Conservation (phyloP, 108 stramenopile genomes). For the Skeletonema grethae region DNA sequence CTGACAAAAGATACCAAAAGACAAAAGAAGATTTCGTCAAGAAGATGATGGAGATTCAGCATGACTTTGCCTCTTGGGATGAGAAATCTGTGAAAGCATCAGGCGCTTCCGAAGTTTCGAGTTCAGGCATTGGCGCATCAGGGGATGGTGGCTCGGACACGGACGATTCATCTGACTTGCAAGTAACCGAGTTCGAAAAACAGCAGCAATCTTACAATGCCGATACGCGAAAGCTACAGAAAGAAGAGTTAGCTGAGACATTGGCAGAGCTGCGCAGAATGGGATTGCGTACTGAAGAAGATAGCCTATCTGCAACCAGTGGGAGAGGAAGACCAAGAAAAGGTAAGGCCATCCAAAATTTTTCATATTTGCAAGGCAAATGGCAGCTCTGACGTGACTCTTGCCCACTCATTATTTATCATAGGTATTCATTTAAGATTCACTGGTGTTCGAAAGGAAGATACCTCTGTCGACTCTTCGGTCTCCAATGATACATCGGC, state of each 20-base stretch:
- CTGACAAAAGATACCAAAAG: constrained; percentile 39
- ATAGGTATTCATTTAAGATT: constrained; percentile 41
- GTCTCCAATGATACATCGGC: background rate
- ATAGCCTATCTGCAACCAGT: constrained; percentile 2
- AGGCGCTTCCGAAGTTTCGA: background rate
- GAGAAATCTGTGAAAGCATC: background rate
- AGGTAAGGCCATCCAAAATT: constrained; percentile 17
- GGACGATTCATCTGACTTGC: constrained; percentile 27
- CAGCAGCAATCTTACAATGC: constrained; percentile 22
- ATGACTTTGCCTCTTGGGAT: constrained; percentile 42
- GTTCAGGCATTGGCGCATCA: background rate
- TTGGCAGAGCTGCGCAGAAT: constrained; percentile 24
- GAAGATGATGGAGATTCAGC: constrained; percentile 39
- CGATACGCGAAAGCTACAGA: constrained; percentile 19
- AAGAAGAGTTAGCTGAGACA: constrained; percentile 34
- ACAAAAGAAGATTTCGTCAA: constrained; percentile 26
- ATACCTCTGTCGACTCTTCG: background rate
- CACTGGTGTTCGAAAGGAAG: constrained; percentile 36
- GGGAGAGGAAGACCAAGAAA: constrained; percentile 24
- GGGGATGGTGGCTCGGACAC: background rate
- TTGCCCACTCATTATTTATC: background rate
- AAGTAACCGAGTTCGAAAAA: constrained; percentile 35
- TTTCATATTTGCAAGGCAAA: background rate
- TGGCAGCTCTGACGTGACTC: constrained; percentile 1
- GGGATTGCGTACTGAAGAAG: constrained; percentile 20